Conservation (phyloP, 2,329 filamentous ascomycete genomes). For the Diplodia sapinea region DNA sequence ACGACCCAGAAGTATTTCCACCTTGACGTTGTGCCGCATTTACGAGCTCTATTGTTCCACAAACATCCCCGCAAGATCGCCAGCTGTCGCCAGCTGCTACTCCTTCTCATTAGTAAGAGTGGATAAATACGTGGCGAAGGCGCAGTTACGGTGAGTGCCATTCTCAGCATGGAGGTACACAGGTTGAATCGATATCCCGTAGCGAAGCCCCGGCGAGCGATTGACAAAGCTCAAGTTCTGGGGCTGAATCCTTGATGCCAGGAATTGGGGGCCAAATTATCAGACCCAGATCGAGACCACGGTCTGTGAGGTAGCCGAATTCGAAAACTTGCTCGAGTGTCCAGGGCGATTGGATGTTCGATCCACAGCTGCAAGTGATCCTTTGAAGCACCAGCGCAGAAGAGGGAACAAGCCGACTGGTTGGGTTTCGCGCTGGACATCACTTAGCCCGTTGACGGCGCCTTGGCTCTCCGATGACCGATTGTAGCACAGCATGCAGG, state of each 20-base stretch:
- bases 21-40: background rate
- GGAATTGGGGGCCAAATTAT: background rate
- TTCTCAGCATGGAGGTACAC: background rate
- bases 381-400: background rate
- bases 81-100: background rate
- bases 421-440: background rate
- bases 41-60: background rate
- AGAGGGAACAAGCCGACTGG: background rate
- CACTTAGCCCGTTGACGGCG: background rate
- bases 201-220: background rate
- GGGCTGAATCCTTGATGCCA: background rate
- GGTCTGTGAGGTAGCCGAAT: background rate
- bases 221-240: background rate
- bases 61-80: background rate
- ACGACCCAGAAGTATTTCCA: background rate
- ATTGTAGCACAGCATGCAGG: slow-evolving; percentile 2
- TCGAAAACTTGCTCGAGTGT: background rate
- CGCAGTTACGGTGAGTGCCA: background rate
- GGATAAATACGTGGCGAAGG: background rate
- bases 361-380: background rate
- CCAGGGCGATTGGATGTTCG: background rate
- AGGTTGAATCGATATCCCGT: background rate
- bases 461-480: background rate
- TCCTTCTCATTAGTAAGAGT: background rate
- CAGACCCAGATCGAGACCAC: background rate